Evolutionary conservation across 495 filamentous ascomycete genomes (phyloP).

Genomic region (Stereocaulon alpinum): DNA sequence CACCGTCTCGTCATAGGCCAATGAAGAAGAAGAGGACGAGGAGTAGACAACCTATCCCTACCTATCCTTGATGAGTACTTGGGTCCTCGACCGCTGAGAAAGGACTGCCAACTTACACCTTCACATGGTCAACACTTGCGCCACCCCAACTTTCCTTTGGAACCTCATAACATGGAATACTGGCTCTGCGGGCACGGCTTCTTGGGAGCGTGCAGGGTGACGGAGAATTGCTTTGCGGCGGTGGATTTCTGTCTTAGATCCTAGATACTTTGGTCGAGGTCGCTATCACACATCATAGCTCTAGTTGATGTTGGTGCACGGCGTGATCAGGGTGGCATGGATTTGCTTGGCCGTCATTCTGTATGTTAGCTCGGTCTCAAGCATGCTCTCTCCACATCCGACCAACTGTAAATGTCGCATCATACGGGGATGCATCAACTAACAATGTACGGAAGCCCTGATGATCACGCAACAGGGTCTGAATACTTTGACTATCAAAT

Average conservation of each 20-base stretch:
- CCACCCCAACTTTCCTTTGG: neutral
- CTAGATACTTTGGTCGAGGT: conserved; percentile 11
- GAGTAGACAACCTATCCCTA: conserved; percentile 28
- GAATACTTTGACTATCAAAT: no score
- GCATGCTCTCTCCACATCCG: neutral
- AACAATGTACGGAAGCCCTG: no score
- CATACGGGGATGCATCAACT: neutral
- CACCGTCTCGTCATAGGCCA: conserved; percentile 27
- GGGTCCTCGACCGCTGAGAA: neutral
- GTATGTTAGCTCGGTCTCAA: conserved; percentile 11
- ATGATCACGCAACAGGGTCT: no score
- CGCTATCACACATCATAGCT: conserved; percentile 16
- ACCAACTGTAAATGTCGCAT: neutral
- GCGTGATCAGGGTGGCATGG: conserved; percentile 12
- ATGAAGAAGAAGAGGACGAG: conserved; percentile 45
- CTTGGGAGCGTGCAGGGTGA: neutral
- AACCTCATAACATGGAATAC: conserved; percentile 1
- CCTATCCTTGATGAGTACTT: neutral
- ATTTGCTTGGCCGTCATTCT: neutral
- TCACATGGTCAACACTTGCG: neutral
- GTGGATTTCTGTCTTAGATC: neutral
- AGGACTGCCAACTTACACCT: conserved; percentile 1
- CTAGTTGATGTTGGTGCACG: conserved; percentile 14
- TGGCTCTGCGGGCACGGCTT: conserved; percentile 8
- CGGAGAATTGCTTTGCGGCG: neutral